Base-by-base conservation (phyloP, 257 asterid genomes). In the Ophiorrhiza pumila region DNA sequence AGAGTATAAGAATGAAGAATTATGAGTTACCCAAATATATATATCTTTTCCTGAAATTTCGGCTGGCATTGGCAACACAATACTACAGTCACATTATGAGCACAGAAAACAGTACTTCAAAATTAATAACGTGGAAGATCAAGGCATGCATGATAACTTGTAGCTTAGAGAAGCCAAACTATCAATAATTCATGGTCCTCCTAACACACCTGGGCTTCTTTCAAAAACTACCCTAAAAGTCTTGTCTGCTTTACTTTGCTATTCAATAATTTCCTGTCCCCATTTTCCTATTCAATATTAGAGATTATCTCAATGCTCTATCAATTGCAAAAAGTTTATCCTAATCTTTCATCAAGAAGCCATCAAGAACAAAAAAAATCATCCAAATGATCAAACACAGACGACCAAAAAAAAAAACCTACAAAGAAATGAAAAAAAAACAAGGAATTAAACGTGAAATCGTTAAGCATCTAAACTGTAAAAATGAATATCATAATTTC, bases 121-220 rank as follows among this genome's bases (percentile, higher is more conserved):
- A 3, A 1, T 20, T 34, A 37, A 37, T 2, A 34, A 27, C 45
- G n/a, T n/a, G n/a, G 55, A 31, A 65, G 23, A 2, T 22, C 23
- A 69, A 69, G 65, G 41, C 55, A 56, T 39, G 32, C 55, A 23
- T 37, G 46, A n/a, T n/a, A n/a, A n/a, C n/a, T n/a, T n/a, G n/a
- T n/a, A n/a, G n/a, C n/a, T 68, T 11, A 69, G 32, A 22, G 34
- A 23, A 27, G 2, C 3, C 29, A n/a, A 18, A 9, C 18, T 1
- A 50, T 50, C 8, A 50, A 2, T 53, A 32, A 53, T 46, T 17
- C 4, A 34, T 22, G 42, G 53, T 13, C 53, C 20, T 29, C 45
- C 72, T 46, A 9, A 47, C 47, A 47, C 46, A 68, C 17, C 7
- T 13, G 42, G 25, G 12, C 11, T 11, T 29, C 43, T 31, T 46